Evolutionary conservation across 768 basidiomycete species (phyloP).

Genomic region (button mushroom (Agaricus bisporus)): DNA sequence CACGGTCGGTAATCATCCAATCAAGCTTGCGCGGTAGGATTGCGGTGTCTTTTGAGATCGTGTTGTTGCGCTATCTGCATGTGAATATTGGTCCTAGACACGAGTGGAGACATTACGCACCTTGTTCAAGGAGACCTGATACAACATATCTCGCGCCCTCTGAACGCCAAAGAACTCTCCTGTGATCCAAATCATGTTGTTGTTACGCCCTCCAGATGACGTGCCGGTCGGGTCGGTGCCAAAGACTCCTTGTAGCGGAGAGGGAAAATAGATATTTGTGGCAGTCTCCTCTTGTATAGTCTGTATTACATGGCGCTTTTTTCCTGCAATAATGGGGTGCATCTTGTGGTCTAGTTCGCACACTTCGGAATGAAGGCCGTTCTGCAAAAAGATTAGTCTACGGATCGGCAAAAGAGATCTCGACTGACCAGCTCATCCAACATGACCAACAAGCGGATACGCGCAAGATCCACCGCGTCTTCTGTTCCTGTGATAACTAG

Average conservation of each 20-base stretch:
- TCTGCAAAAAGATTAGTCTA: constrained; percentile 41
- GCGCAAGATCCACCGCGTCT: constrained; percentile 87
- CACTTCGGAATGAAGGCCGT: constrained; percentile 83
- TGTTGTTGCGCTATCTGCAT: constrained; percentile 64
- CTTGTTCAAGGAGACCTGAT: constrained; percentile 82
- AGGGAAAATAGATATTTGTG: constrained; percentile 94
- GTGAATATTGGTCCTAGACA: constrained; percentile 3
- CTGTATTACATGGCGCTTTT: constrained; percentile 83
- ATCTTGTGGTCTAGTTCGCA: constrained; percentile 95
- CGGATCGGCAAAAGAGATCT: background rate
- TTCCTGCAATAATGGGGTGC: constrained; percentile 85
- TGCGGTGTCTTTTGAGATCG: constrained; percentile 90
- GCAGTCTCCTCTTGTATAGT: constrained; percentile 95
- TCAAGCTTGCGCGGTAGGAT: constrained; percentile 95
- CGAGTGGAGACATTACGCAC: constrained; percentile 31
- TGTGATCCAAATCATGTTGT: constrained; percentile 90
- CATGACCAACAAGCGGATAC: constrained; percentile 88
- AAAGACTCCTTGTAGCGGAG: constrained; percentile 80
- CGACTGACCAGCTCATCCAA: constrained; percentile 84
- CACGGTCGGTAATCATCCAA: constrained; percentile 97
- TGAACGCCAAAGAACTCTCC: constrained; percentile 97
- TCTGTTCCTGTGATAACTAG: constrained; percentile 85
- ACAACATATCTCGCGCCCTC: constrained; percentile 91
- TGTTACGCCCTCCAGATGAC: constrained; percentile 45
- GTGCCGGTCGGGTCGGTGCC: constrained; percentile 52